phyloP scores from a whole-genome alignment of 345 rosid species.

The Pistacia integerrima region DNA sequence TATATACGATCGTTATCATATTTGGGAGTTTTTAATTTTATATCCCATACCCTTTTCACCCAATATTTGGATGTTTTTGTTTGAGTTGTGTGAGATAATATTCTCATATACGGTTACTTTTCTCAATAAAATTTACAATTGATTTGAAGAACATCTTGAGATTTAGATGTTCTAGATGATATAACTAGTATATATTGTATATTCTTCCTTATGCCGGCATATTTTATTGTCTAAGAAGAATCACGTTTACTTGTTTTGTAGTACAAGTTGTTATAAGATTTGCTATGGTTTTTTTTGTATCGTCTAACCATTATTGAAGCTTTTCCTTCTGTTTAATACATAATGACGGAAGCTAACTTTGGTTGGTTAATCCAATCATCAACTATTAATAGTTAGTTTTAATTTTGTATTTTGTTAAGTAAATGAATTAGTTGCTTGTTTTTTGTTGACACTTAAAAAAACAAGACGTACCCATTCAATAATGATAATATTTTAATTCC shows the following conservation, averaged over 20 bases:
- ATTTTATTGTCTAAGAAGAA: neutral
- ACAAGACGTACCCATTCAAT: no score
- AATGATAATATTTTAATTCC: no score
- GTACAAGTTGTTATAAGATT: neutral
- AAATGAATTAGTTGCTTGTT: no score
- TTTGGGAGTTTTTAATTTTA: neutral
- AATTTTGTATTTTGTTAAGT: no score
- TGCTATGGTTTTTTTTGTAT: neutral
- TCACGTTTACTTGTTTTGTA: neutral
- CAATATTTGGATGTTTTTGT: neutral
- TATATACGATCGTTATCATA: no score
- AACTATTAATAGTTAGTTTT: no score
- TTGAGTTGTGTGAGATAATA: neutral
- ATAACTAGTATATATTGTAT: no score
- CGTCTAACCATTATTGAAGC: neutral
- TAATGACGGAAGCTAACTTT: neutral
- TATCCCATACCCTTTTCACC: neutral
- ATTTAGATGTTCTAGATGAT: no score
- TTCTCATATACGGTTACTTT: neutral
- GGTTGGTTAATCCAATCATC: conserved; percentile 1
- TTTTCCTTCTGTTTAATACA: conserved; percentile 8
- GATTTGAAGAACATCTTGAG: no score
- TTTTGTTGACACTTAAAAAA: no score
- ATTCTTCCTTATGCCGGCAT: neutral
- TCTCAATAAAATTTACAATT: no score